A percentile compares a stretch with the other conserved stretches of the same genome.
phyloP scores from a whole-genome alignment of 2,329 filamentous ascomycete genomes.

The Cephalotrichum gorgonifer region DNA sequence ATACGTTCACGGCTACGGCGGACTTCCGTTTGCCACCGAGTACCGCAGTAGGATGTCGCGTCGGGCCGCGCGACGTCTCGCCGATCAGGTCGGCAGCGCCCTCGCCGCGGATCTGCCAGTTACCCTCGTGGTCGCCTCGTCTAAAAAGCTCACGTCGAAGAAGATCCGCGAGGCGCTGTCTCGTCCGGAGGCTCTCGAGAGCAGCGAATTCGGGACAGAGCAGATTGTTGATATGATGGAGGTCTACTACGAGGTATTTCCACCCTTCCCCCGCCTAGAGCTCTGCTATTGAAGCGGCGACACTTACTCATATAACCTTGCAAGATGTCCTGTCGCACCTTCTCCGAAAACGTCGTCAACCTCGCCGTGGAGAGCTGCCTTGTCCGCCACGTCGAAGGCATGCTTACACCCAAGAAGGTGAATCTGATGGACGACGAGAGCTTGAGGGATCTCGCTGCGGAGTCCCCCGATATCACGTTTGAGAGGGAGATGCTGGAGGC shows the following conservation, averaged over 20 bases:
- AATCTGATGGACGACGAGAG: conserved; percentile 20
- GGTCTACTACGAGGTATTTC: conserved; percentile 31
- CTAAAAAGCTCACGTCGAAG: background rate
- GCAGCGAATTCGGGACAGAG: conserved; percentile 22
- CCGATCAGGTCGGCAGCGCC: background rate
- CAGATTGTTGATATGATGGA: conserved; percentile 32
- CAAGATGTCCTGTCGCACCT: conserved; percentile 30
- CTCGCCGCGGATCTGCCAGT: background rate
- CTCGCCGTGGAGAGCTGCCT: conserved; percentile 38
- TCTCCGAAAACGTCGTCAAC: conserved; percentile 37
- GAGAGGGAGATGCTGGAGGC: conserved; percentile 5
- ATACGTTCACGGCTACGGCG: conserved; percentile 22
- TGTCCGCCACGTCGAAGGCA: conserved; percentile 24
- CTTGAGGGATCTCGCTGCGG: conserved; percentile 18
- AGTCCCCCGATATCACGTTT: conserved; percentile 15
- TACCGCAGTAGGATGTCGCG: conserved; percentile 14
- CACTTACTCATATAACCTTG: background rate
- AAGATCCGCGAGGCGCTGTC: conserved; percentile 6
- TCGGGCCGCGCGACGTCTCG: conserved; percentile 8
- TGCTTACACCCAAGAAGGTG: conserved; percentile 28
- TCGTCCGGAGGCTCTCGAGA: background rate
- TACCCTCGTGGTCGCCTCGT: background rate
- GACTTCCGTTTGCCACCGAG: conserved; percentile 19
- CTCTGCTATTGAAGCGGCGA: too few relatives aligned
- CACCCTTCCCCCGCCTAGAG: too few relatives aligned